Conservation (phyloP, 768 basidiomycete species). For the Russula emetica region DNA sequence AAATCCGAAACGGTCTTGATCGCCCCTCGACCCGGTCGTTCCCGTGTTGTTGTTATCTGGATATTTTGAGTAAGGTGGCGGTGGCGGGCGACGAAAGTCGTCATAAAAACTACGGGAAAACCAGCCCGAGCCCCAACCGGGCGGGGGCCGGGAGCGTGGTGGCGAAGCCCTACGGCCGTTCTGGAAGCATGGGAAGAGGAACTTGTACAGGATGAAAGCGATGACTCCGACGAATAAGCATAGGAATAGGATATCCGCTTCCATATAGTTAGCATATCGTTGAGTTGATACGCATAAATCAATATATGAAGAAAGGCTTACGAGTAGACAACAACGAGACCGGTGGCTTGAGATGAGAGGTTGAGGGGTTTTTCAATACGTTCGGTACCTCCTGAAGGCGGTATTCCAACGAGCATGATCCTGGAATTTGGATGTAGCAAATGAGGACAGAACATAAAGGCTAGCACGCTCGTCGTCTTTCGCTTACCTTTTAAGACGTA, state of each 20-base stretch:
- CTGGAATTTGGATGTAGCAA: slow-evolving; percentile 38
- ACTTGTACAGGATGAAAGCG: slow-evolving; percentile 51
- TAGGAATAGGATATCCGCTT: slow-evolving; percentile 13
- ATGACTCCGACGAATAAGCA: slow-evolving; percentile 38
- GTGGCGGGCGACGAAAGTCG: slow-evolving; percentile 42
- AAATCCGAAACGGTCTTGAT: slow-evolving; percentile 54
- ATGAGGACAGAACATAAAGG: slow-evolving; percentile 1
- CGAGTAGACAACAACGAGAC: not conserved
- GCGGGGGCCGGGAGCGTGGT: slow-evolving; percentile 32
- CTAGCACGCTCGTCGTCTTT: not conserved
- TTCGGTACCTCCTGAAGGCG: slow-evolving; percentile 65
- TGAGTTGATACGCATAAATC: not conserved
- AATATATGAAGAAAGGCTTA: slow-evolving; percentile 1
- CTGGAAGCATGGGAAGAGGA: slow-evolving; percentile 53
- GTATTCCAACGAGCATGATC: slow-evolving; percentile 86
- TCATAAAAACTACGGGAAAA: slow-evolving; percentile 46
- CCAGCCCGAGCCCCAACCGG: slow-evolving; percentile 42
- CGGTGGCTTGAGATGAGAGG: not conserved
- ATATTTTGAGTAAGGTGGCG: slow-evolving; percentile 49
- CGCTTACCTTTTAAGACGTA: slow-evolving; percentile 75
- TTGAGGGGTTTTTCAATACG: slow-evolving; percentile 28
- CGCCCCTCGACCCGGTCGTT: not conserved
- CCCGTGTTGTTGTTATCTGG: slow-evolving; percentile 43
- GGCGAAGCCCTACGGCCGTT: slow-evolving; percentile 30
- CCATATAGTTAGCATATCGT: not conserved